Evolutionary conservation across 176 grass and related monocot genomes (phyloP).

Genomic region (Triticum turgidum): DNA sequence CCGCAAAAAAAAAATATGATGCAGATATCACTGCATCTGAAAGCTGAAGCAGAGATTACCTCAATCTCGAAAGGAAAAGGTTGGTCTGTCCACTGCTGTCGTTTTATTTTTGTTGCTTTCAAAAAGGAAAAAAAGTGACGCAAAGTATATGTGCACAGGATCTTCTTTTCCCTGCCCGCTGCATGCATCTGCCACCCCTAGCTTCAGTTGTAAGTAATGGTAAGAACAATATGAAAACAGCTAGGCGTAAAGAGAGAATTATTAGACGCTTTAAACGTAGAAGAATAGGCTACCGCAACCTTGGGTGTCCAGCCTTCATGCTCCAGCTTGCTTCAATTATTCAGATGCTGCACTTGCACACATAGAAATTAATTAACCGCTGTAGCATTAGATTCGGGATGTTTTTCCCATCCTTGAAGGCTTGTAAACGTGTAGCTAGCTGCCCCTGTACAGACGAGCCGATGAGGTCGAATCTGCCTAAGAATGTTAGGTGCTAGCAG

Average conservation of each 20-base stretch:
- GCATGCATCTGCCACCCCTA: slow-evolving; percentile 9
- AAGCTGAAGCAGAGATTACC: slow-evolving; percentile 25
- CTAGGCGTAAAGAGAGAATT: slow-evolving; percentile 47
- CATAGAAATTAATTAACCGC: slow-evolving; percentile 4
- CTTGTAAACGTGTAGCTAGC: slow-evolving; percentile 27
- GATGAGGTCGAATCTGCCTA: not conserved
- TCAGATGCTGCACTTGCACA: slow-evolving; percentile 8
- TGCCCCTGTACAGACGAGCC: not conserved
- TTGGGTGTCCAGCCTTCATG: not conserved
- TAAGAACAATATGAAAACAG: slow-evolving; percentile 40
- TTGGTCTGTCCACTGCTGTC: slow-evolving; percentile 15
- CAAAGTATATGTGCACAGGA: slow-evolving; percentile 25
- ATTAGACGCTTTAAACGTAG: slow-evolving; percentile 51
- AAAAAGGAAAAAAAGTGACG: not conserved
- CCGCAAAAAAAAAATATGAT: too few species aligned
- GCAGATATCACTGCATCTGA: not conserved
- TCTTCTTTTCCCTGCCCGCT: slow-evolving; percentile 46
- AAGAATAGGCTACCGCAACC: slow-evolving; percentile 21
- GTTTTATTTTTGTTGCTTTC: slow-evolving; percentile 58
- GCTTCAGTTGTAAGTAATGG: slow-evolving; percentile 49
- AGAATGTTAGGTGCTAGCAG: slow-evolving; percentile 2
- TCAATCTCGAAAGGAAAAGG: slow-evolving; percentile 28
- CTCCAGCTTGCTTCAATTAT: not conserved
- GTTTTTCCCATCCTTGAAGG: slow-evolving; percentile 28
- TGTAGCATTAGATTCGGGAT: not conserved